Evolutionary conservation across 2,329 filamentous ascomycete genomes (phyloP), one percentile per base, ranked within the genome.

Genomic region (Davidsoniella australis): DNA sequence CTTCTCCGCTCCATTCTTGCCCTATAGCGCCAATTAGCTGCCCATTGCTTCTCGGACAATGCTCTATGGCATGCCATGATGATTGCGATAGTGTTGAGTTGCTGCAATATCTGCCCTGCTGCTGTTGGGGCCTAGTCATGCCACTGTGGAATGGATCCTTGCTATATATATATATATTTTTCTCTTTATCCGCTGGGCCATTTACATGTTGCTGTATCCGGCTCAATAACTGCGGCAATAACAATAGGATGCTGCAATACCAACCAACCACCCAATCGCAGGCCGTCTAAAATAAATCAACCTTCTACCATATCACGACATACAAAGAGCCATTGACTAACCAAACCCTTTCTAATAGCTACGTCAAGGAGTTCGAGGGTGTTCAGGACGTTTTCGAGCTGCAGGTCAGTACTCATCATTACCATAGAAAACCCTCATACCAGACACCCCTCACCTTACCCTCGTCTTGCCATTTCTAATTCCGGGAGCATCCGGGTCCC

Each of bases 301-400:
- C 10, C 12, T 10, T 17, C 42, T 18, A 33, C 12, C 42, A 24
- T 20, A 24, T 10, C 23, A 24, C 24, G 16, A 45, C 18, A 23
- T 45, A n/a, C 43, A 45, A 45, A 5, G 12, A 45, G 43, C 26
- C 29, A 29, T 45, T 12, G 37, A 39, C 52, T 51, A 53, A 54
- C 45, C 2, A 33, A 14, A 16, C 12, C 18, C 16, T 45, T 38
- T 46, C 23, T 39, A 48, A 62, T 65, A 98, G 91, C 73, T 98
- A 94, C 65, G 91, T 98, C 78, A 95, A 56, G 79, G 91, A 98
- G 72, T 98, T 98, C 64, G 89, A 98, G 56, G 70, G 71, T 63
- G 91, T 98, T 58, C 86, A 96, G 71, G 91, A 98, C 72, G 89
- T 96, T 64, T 98, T 98, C 68, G 91, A 98, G 80, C 86, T 98